phyloP scores from a whole-genome alignment of 169 alveolate genomes.

The Amoebophrya sp. region DNA sequence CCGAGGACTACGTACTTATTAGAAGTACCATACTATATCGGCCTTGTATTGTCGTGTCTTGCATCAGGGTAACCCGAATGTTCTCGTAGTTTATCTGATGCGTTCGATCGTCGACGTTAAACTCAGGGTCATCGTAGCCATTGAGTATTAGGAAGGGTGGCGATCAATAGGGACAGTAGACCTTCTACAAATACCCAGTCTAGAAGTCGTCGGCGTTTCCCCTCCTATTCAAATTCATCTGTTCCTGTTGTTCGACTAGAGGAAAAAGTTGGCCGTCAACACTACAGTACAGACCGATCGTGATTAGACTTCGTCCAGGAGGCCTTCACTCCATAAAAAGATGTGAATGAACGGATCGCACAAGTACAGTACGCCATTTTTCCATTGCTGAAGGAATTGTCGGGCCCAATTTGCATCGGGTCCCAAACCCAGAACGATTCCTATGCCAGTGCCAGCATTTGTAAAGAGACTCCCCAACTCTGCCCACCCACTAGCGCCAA shows the following conservation, averaged over 20 bases:
- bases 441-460: background rate
- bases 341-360: constrained; percentile 1
- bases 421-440: background rate
- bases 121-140: background rate
- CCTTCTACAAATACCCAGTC: too few species aligned
- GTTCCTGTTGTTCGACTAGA: too few species aligned
- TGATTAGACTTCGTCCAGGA: too few species aligned
- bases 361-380: background rate
- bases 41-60: background rate
- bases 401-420: background rate
- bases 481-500: background rate
- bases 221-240: too few species aligned
- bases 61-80: constrained; percentile 13
- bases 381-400: background rate
- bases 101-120: background rate
- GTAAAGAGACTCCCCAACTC: background rate
- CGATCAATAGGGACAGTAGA: too few species aligned
- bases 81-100: background rate
- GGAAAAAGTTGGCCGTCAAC: too few species aligned
- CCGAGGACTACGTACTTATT: too few species aligned
- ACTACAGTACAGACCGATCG: too few species aligned
- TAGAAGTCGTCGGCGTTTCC: too few species aligned
- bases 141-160: too few species aligned
- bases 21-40: background rate
- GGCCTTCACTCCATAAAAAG: too few species aligned